Evolutionary conservation across 2,329 filamentous ascomycete species (phyloP), one percentile per base, ranked within the genome.

Genomic region (Calonectria pseudoturangicola): DNA sequence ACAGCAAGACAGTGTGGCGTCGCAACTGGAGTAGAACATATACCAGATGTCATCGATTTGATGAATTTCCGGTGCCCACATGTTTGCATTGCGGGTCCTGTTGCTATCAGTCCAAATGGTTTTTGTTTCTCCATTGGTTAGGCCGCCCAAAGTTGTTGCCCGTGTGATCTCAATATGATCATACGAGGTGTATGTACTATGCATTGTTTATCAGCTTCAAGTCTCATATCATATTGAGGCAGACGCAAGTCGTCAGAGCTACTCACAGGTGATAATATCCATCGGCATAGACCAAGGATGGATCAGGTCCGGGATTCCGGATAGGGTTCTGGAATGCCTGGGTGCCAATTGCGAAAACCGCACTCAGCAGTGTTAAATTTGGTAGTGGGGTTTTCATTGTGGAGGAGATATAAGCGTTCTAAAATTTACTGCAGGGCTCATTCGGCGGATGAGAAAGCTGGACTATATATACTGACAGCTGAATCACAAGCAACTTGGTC

Each of bases 21-120:
- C 54, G 4, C 54, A 60, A 21, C 54, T 60, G 13, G 54, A 60
- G 21, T 60, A 60, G 21, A 60, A 60, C 54, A 60, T 60, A 33
- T 60, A 60, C 54, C 54, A 60, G 4, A 27, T 60, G 16, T 60
- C 33, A 25, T 60, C 54, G 18, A 60, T 60, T 2, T 3, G 27
- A n/a, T 60, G 54, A 10, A 60, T 60, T 27, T 60, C 54, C n/a
- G 54, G 54, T 12, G 54, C 54, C 54, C 54, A 60, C 54, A 60
- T 60, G 36, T 60, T 60, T 18, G 54, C 54, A 28, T 60, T 60
- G 21, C 54, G 54, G 8, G 54, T 60, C 30, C 25, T 60, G 36
- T 60, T 60, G 13, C 10, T 39, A 10, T 60, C 54, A 16, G 54
- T 60, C 54, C 54, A 60, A 25, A 60, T 60, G 15, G 54, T 41